Evolutionary conservation across 768 basidiomycete genomes (phyloP).

Genomic region (Psilocybe sp.): DNA sequence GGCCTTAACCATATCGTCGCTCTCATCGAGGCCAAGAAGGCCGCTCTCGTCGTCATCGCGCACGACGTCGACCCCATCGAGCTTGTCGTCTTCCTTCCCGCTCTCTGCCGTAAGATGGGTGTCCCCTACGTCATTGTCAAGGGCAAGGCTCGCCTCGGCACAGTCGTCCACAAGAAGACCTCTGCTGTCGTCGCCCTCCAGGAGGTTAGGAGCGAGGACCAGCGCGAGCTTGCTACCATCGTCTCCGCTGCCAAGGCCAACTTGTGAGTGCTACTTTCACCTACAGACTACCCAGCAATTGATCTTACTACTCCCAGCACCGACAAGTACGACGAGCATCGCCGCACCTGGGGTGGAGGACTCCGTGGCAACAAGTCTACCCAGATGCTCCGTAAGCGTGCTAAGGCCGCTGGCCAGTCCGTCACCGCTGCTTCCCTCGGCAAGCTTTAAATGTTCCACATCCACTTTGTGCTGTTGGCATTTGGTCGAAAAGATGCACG

Average conservation of each 20-base stretch:
- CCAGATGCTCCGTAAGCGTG: constrained; percentile 90
- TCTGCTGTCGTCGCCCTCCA: constrained; percentile 87
- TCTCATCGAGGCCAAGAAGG: constrained; percentile 97
- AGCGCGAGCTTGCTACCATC: constrained; percentile 88
- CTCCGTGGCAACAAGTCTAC: constrained; percentile 92
- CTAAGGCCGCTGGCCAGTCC: constrained; percentile 82
- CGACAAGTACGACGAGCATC: constrained; percentile 91
- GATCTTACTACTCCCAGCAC: constrained; percentile 42
- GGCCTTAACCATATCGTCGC: constrained; percentile 97
- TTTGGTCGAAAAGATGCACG: constrained; percentile 10
- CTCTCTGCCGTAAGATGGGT: constrained; percentile 99
- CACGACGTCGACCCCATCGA: constrained; percentile 99
- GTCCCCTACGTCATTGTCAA: constrained; percentile 98
- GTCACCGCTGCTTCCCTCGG: constrained; percentile 50
- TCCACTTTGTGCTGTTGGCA: not conserved
- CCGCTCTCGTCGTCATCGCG: constrained; percentile 90
- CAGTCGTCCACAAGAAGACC: constrained; percentile 98
- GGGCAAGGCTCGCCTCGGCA: constrained; percentile 96
- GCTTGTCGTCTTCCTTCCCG: constrained; percentile 97
- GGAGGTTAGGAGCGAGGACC: constrained; percentile 94
- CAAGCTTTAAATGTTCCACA: constrained; percentile 54
- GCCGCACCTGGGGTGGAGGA: constrained; percentile 95
- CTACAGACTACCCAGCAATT: not conserved
- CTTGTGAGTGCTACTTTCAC: constrained; percentile 60
- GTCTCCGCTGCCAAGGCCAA: constrained; percentile 95